These are phyloP conservation scores for Colletotrichum sp. DNA, from an alignment of 2,329 filamentous ascomycete species.

Conservation along the genomic window DNA sequence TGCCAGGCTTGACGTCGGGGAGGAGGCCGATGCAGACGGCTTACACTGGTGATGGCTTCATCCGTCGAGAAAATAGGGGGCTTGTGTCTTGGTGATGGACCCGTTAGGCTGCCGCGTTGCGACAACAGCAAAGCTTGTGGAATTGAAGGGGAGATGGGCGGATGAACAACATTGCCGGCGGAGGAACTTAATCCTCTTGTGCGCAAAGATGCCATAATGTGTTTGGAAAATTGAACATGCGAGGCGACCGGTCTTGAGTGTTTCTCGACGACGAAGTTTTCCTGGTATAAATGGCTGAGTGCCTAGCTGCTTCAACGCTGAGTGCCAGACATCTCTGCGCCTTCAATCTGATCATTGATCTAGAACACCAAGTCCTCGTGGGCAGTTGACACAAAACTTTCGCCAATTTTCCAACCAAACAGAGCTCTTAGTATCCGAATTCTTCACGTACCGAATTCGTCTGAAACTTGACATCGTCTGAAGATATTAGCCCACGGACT, in stretches of 20 bases:
- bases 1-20: background rate
- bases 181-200: background rate
- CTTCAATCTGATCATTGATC: background rate
- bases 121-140: too few species aligned
- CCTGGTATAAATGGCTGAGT: background rate
- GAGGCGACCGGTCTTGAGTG: background rate
- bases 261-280: background rate
- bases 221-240: background rate
- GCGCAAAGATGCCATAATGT: background rate
- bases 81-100: background rate
- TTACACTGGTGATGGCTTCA: conserved; percentile 11
- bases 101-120: background rate
- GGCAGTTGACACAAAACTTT: background rate
- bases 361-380: background rate
- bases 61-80: background rate
- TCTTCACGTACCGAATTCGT: background rate
- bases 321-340: background rate
- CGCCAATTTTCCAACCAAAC: background rate
- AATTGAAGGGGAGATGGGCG: background rate
- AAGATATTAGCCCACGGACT: background rate
- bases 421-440: background rate
- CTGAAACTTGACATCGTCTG: background rate
- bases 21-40: background rate
- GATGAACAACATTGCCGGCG: background rate
- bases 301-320: background rate